Percentiles rank a stretch among this genome's conserved stretches.
Conservation (phyloP, 345 rosid genomes). For the Nephelium lappaceum region DNA sequence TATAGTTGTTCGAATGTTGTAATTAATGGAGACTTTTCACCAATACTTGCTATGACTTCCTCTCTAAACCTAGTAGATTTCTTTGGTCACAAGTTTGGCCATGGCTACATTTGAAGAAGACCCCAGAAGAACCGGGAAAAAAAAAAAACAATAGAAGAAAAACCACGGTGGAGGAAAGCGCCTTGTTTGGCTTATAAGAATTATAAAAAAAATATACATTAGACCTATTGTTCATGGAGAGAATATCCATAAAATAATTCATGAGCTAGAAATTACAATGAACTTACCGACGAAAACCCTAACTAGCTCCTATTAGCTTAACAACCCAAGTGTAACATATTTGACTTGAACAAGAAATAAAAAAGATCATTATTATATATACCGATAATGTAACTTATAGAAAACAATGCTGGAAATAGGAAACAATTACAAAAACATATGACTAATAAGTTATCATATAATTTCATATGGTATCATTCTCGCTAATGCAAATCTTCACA, state of each 20-base stretch:
- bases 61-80: conserved; percentile 15
- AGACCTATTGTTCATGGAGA: background rate
- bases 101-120: background rate
- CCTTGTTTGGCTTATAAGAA: background rate
- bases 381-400: too few relatives aligned
- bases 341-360: too few relatives aligned
- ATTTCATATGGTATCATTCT: too few relatives aligned
- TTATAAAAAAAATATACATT: too few relatives aligned
- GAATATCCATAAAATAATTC: too few relatives aligned
- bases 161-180: background rate
- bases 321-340: too few relatives aligned
- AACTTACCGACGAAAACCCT: background rate
- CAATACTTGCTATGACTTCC: conserved; percentile 16
- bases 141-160: background rate
- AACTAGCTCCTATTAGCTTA: background rate
- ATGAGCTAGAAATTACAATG: too few relatives aligned
- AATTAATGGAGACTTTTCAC: conserved; percentile 30
- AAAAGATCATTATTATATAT: too few relatives aligned
- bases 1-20: background rate
- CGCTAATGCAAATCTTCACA: too few relatives aligned
- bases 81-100: conserved; percentile 34
- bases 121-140: background rate
- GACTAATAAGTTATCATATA: too few relatives aligned
- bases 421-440: too few relatives aligned
- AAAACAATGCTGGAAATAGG: too few relatives aligned